These are phyloP conservation scores for Ogataea haglerorum DNA, from an alignment of 805 yeast species.

Conservation along the genomic window DNA sequence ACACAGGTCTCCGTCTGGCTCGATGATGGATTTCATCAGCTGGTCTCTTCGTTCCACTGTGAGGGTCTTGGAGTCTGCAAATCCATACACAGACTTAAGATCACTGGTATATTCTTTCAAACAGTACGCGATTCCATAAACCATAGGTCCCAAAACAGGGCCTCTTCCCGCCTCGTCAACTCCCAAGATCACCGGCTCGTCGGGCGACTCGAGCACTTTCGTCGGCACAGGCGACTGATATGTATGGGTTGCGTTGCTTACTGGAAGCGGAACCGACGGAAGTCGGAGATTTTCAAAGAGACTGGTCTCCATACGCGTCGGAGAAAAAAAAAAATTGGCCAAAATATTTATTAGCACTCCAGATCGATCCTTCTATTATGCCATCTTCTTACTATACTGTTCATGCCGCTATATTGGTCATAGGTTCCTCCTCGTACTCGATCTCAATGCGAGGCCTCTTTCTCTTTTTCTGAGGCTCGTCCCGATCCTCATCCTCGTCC, in stretches of 20 bases:
- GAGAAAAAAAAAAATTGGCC: not conserved
- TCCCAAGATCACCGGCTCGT: slow-evolving; percentile 60
- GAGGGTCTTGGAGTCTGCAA: slow-evolving; percentile 89
- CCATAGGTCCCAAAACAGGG: slow-evolving; percentile 98
- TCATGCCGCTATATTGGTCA: slow-evolving; percentile 28
- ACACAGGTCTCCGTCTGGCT: slow-evolving; percentile 44
- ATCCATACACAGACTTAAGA: slow-evolving; percentile 58
- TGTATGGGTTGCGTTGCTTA: slow-evolving; percentile 42
- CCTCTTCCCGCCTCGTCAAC: slow-evolving; percentile 99
- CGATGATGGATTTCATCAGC: slow-evolving; percentile 51
- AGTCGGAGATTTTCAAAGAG: slow-evolving; percentile 8
- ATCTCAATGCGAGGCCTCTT: slow-evolving; percentile 64
- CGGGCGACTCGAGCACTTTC: slow-evolving; percentile 30
- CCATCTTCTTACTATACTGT: not conserved
- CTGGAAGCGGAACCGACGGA: slow-evolving; percentile 33
- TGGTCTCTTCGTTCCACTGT: slow-evolving; percentile 66
- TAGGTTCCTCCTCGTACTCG: slow-evolving; percentile 61
- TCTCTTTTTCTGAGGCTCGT: slow-evolving; percentile 44
- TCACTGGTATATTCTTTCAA: slow-evolving; percentile 46
- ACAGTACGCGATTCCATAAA: slow-evolving; percentile 85
- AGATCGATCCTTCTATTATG: not conserved
- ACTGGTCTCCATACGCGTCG: slow-evolving; percentile 11
- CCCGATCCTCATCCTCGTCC: slow-evolving; percentile 28
- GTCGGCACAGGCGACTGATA: slow-evolving; percentile 50
- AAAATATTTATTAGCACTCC: not conserved